Conservation (phyloP, 192 early-diverging fungal species). For the Glomus cerebriforme region DNA sequence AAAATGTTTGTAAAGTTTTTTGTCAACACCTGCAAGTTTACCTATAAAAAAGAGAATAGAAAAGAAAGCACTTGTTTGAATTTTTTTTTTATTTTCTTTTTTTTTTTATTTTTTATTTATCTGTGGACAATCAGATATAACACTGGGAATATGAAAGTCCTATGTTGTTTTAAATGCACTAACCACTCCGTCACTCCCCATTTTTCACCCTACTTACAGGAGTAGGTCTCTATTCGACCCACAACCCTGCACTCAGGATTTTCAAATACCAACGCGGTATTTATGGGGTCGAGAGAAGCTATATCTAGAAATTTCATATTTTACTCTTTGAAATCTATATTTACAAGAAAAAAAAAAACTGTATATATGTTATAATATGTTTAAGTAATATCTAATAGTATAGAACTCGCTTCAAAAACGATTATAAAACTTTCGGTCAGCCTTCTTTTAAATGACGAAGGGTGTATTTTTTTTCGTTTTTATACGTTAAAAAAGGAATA, state of each 20-base stretch:
- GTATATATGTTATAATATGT: background rate
- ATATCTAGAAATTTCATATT: constrained; percentile 89
- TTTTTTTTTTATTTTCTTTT: background rate
- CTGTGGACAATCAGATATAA: background rate
- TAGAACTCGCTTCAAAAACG: background rate
- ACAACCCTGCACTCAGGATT: constrained; percentile 81
- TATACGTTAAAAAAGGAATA: too few species aligned
- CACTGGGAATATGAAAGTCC: too few species aligned
- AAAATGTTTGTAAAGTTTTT: constrained; percentile 86
- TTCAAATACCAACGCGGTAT: constrained; percentile 81
- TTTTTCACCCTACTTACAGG: constrained; percentile 69
- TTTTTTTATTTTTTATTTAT: background rate
- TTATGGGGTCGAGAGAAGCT: constrained; percentile 80
- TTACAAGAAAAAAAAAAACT: background rate
- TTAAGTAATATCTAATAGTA: background rate
- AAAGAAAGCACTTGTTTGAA: background rate
- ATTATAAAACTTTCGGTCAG: too few species aligned
- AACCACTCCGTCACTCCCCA: constrained; percentile 3
- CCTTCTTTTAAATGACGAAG: too few species aligned
- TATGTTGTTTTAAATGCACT: background rate
- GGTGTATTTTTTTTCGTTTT: too few species aligned
- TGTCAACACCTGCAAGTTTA: constrained; percentile 91
- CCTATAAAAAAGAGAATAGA: constrained; percentile 55
- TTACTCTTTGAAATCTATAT: background rate
- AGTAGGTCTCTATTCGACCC: constrained; percentile 90